phyloP scores from a whole-genome alignment of 441 rosid genomes.

The Metrosideros polymorpha region DNA sequence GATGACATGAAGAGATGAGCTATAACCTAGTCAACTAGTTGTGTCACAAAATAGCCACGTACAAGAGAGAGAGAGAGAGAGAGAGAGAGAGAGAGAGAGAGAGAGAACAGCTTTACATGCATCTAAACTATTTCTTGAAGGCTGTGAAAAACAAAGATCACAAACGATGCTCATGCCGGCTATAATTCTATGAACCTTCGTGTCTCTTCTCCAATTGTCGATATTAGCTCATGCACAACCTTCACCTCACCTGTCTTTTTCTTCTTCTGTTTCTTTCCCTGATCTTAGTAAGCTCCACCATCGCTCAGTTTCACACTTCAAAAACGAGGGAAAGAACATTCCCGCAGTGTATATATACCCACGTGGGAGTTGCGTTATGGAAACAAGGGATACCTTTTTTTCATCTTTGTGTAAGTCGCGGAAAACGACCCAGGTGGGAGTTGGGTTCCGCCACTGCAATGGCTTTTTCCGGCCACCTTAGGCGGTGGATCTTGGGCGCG shows the following conservation, averaged over 20 bases:
- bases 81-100: background rate
- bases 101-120: background rate
- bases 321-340: background rate
- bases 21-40: background rate
- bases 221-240: background rate
- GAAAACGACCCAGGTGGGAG: background rate
- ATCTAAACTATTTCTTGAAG: background rate
- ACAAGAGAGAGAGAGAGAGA: too few relatives aligned
- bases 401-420: background rate
- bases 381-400: background rate
- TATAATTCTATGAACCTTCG: background rate
- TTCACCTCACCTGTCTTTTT: background rate
- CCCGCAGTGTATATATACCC: background rate
- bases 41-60: background rate
- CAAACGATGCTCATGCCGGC: background rate
- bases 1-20: background rate
- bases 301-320: background rate
- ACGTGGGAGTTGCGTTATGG: background rate
- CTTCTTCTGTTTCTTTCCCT: background rate
- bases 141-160: background rate
- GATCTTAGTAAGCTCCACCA: background rate
- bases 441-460: background rate
- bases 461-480: background rate
- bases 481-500: background rate
- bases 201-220: background rate